Evolutionary conservation across 495 filamentous ascomycete species (phyloP).

Genomic region (Haplographium delicatum): DNA sequence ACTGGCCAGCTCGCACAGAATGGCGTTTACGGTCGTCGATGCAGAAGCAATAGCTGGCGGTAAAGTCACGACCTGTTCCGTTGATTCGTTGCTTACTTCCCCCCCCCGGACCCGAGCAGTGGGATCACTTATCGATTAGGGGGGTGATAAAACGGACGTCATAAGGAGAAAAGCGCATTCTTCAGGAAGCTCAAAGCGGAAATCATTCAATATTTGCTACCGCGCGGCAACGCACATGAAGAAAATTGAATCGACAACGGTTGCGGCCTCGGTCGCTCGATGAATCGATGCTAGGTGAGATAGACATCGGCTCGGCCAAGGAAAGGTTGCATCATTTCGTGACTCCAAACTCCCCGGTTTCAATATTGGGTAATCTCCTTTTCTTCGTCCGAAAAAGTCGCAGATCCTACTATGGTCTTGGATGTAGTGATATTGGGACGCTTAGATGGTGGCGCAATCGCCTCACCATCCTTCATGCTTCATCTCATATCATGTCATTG

Average conservation of each 20-base stretch:
- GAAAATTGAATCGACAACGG: background rate
- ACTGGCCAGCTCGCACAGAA: background rate
- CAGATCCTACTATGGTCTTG: background rate
- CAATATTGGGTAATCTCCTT: conserved; percentile 6
- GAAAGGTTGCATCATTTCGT: background rate
- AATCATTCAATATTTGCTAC: conserved; percentile 22
- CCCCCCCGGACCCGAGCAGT: conserved; percentile 9
- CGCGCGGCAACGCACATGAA: conserved; percentile 21
- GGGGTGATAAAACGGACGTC: background rate
- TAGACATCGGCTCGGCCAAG: background rate
- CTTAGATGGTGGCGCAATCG: conserved; percentile 1
- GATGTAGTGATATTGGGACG: conserved; percentile 2
- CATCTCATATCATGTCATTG: too few species aligned
- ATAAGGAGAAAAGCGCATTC: background rate
- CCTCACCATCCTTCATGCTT: conserved; percentile 2
- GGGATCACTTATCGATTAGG: conserved; percentile 21
- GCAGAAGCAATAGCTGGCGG: background rate
- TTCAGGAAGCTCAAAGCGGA: background rate
- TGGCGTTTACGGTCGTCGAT: background rate
- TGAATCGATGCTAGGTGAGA: too few species aligned
- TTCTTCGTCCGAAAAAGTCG: background rate
- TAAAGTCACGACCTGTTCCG: background rate
- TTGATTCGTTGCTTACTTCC: background rate
- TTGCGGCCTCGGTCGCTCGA: background rate
- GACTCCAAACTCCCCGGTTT: background rate